Evolutionary conservation across 495 filamentous ascomycete species (phyloP).

Genomic region (Podospora conica): DNA sequence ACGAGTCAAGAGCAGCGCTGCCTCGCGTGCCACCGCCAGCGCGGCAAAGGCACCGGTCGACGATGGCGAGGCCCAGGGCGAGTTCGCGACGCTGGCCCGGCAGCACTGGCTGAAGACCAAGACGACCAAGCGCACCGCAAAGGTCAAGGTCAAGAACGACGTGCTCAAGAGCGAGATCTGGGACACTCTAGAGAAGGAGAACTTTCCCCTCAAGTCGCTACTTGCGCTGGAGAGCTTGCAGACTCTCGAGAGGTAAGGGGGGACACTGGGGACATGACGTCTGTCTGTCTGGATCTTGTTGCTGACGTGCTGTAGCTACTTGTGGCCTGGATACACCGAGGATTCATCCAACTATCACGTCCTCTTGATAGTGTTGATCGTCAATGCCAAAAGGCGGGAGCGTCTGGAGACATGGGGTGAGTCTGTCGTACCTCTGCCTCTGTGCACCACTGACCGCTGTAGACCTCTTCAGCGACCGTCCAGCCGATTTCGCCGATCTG

Average conservation of each 20-base stretch:
- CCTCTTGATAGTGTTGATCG: slow-evolving; percentile 73
- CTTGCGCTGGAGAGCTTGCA: slow-evolving; percentile 85
- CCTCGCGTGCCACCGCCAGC: slow-evolving; percentile 32
- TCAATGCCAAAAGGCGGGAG: slow-evolving; percentile 84
- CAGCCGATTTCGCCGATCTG: slow-evolving; percentile 78
- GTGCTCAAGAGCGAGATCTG: slow-evolving; percentile 86
- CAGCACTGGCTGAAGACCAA: slow-evolving; percentile 84
- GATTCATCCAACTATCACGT: slow-evolving; percentile 87
- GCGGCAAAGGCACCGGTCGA: slow-evolving; percentile 35
- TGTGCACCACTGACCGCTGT: slow-evolving; percentile 22
- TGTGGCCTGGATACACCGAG: slow-evolving; percentile 91
- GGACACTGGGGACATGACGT: neutral
- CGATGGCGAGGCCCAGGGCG: slow-evolving; percentile 64
- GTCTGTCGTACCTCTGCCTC: slow-evolving; percentile 2
- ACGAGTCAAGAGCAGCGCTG: slow-evolving; percentile 40
- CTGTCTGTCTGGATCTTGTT: slow-evolving; percentile 9
- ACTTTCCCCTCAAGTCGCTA: slow-evolving; percentile 69
- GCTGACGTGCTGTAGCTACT: slow-evolving; percentile 51
- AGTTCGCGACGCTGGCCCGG: slow-evolving; percentile 76
- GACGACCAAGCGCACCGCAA: slow-evolving; percentile 43
- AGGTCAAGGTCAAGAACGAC: slow-evolving; percentile 73
- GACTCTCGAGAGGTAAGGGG: slow-evolving; percentile 71
- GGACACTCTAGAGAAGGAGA: slow-evolving; percentile 76
- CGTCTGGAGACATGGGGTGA: slow-evolving; percentile 73
- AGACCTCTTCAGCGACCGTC: slow-evolving; percentile 67